phyloP scores from a whole-genome alignment of 331 rosid species.

The Malus hybrid region DNA sequence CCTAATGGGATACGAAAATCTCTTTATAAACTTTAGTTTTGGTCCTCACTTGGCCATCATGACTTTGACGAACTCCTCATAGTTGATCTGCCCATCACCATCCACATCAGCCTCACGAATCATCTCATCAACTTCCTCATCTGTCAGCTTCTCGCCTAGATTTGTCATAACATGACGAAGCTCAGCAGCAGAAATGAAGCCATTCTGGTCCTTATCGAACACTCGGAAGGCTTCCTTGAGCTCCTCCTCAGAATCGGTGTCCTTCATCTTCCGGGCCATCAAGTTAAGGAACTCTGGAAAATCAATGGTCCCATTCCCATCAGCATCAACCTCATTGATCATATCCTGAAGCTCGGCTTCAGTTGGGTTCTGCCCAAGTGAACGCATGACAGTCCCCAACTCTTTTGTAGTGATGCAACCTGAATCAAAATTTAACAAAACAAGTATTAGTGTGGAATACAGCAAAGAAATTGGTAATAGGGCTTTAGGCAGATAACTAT shows the following conservation, averaged over 20 bases:
- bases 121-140: slow-evolving; percentile 93
- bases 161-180: slow-evolving; percentile 90
- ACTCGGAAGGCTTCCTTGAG: slow-evolving; percentile 91
- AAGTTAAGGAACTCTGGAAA: slow-evolving; percentile 76
- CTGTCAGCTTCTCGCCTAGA: slow-evolving; percentile 92
- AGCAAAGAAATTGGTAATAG: neutral
- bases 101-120: slow-evolving; percentile 85
- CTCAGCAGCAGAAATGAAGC: slow-evolving; percentile 92
- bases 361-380: slow-evolving; percentile 84
- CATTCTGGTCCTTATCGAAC: slow-evolving; percentile 89
- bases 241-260: slow-evolving; percentile 85
- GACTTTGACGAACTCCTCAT: slow-evolving; percentile 87
- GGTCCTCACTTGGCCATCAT: slow-evolving; percentile 92
- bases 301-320: slow-evolving; percentile 79
- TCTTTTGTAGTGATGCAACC: slow-evolving; percentile 88
- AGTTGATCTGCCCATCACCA: slow-evolving; percentile 89
- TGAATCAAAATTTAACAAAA: slow-evolving; percentile 2
- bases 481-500: neutral
- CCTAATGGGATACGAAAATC: slow-evolving; percentile 56
- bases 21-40: slow-evolving; percentile 46
- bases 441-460: neutral
- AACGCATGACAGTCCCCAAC: slow-evolving; percentile 88
- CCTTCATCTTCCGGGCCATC: slow-evolving; percentile 87
- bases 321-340: slow-evolving; percentile 89
- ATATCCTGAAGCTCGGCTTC: slow-evolving; percentile 88